Conservation (phyloP, 306 rosid genomes). For the Potentilla sterilis region DNA sequence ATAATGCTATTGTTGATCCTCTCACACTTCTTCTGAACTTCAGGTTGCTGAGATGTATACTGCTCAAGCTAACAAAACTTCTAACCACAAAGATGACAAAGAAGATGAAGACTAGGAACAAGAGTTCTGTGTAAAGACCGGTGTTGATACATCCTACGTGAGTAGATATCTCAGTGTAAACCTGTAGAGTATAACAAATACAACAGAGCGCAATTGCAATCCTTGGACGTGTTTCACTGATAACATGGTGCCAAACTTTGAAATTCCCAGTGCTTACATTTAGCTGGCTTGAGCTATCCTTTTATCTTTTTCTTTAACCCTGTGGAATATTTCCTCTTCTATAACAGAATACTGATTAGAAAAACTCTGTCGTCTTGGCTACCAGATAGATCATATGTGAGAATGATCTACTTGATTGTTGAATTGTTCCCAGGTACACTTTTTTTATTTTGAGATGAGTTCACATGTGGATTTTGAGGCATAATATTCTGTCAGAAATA, state of each 20-base stretch:
- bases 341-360: neutral
- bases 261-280: neutral
- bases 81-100: conserved; percentile 51
- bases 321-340: neutral
- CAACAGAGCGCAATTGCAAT: conserved; percentile 1
- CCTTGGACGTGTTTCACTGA: neutral
- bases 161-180: neutral
- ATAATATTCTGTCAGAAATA: neutral
- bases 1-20: neutral
- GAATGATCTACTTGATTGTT: neutral
- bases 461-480: neutral
- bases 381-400: neutral
- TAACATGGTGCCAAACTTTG: neutral
- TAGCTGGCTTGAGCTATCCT: neutral
- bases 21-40: conserved; percentile 12
- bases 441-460: neutral
- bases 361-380: neutral
- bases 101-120: conserved; percentile 58
- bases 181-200: neutral
- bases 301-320: neutral
- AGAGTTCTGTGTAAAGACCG: conserved; percentile 15
- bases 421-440: neutral
- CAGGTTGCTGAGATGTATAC: conserved; percentile 90
- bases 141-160: neutral
- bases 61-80: conserved; percentile 64